Conservation (phyloP, 2,329 filamentous ascomycete genomes). For the Cladophialophora immunda region DNA sequence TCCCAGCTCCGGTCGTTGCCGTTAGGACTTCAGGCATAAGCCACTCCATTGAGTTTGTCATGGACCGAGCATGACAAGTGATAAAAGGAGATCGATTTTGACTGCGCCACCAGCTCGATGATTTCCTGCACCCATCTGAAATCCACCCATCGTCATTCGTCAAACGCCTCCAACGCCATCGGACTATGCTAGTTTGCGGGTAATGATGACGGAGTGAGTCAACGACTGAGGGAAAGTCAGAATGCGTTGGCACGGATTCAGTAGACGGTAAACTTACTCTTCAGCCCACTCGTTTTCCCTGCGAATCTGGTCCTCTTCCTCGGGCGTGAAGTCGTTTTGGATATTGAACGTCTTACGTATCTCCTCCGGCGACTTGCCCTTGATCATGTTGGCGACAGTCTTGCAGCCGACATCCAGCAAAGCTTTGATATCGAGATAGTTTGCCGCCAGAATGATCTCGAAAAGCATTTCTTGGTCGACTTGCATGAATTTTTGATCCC, state of each 20-base stretch:
- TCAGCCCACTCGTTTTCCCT: constrained; percentile 92
- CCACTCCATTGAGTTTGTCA: neutral
- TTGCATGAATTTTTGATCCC: constrained; percentile 99
- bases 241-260: neutral
- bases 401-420: constrained; percentile 98
- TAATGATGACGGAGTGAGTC: constrained; percentile 35
- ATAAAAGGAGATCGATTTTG: neutral
- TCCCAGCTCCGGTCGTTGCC: neutral
- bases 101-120: neutral
- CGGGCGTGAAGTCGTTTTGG: constrained; percentile 97
- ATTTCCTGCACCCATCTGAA: neutral
- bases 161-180: constrained; percentile 14
- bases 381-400: constrained; percentile 99
- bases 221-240: constrained; percentile 32
- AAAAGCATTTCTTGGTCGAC: constrained; percentile 99
- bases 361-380: constrained; percentile 99
- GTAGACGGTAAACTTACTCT: constrained; percentile 60
- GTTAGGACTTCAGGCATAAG: neutral
- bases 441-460: constrained; percentile 97
- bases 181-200: neutral
- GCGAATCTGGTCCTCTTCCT: constrained; percentile 98
- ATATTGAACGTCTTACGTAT: constrained; percentile 99
- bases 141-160: neutral
- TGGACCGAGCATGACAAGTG: neutral
- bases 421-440: constrained; percentile 99